Evolutionary conservation across 2,329 filamentous ascomycete genomes (phyloP).

Genomic region (Microsporum canis): DNA sequence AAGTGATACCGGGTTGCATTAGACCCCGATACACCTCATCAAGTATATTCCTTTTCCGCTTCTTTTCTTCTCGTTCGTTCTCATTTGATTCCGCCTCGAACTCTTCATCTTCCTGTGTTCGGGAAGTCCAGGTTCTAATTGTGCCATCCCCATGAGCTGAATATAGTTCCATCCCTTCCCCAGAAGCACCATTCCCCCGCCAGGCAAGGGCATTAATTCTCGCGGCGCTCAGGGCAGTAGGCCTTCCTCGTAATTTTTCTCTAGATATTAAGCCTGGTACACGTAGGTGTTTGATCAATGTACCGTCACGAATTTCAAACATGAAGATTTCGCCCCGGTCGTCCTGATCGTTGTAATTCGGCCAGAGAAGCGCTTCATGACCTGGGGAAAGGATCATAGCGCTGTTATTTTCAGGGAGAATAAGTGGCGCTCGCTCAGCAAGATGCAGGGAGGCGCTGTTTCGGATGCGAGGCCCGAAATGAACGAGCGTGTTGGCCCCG

Average conservation of each 20-base stretch:
- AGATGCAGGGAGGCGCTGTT: conserved; percentile 52
- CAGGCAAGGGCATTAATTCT: conserved; percentile 67
- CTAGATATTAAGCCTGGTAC: conserved; percentile 44
- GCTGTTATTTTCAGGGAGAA: conserved; percentile 51
- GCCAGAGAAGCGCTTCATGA: conserved; percentile 63
- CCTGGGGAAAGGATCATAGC: conserved; percentile 29
- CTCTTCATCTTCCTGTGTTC: conserved; percentile 41
- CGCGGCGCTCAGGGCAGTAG: conserved; percentile 42
- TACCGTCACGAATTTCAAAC: conserved; percentile 68
- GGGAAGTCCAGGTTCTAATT: conserved; percentile 67
- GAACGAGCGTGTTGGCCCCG: conserved; percentile 76
- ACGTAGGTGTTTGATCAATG: conserved; percentile 57
- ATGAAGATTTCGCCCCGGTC: conserved; percentile 59
- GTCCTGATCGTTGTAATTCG: conserved; percentile 60
- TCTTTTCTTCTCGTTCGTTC: conserved; percentile 41
- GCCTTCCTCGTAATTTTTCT: conserved; percentile 29
- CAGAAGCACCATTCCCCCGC: conserved; percentile 51
- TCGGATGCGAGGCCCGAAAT: conserved; percentile 71
- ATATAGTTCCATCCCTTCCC: conserved; percentile 57
- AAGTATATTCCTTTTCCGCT: conserved; percentile 64
- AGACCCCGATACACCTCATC: conserved; percentile 70
- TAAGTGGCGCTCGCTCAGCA: conserved; percentile 50
- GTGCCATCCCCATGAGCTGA: conserved; percentile 75
- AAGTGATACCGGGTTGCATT: conserved; percentile 60
- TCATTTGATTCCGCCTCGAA: conserved; percentile 36